Percentiles rank a stretch among this genome's conserved stretches.
phyloP scores from a whole-genome alignment of 1,284 basidiomycete species.

The Austroboletus rostrupii region DNA sequence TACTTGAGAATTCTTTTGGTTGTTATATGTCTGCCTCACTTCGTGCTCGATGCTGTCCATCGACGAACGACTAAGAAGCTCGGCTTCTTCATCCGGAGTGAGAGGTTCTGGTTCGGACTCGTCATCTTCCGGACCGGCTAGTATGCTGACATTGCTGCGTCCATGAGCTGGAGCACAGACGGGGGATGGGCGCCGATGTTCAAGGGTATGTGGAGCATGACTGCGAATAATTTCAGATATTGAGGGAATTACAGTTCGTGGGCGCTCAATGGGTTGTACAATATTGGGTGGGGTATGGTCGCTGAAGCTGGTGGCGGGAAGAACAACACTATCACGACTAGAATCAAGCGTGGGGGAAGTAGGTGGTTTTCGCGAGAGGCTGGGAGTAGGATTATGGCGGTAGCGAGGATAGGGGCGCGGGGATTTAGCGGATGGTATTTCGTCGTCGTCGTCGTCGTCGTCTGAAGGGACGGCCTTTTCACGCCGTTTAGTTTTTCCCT shows the following conservation, averaged over 20 bases:
- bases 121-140: slow-evolving; percentile 41
- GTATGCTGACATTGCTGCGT: slow-evolving; percentile 43
- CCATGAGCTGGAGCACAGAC: slow-evolving; percentile 45
- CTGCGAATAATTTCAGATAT: slow-evolving; percentile 81
- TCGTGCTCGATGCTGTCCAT: slow-evolving; percentile 82
- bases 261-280: slow-evolving; percentile 23
- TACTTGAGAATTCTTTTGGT: slow-evolving; percentile 47
- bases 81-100: slow-evolving; percentile 53
- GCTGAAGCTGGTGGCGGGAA: slow-evolving; percentile 12
- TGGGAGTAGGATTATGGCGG: slow-evolving; percentile 33
- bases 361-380: slow-evolving; percentile 37
- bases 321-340: slow-evolving; percentile 10
- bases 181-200: slow-evolving; percentile 41
- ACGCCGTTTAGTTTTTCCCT: slow-evolving; percentile 44
- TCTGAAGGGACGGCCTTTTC: slow-evolving; percentile 38
- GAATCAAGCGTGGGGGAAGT: slow-evolving; percentile 35
- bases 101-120: slow-evolving; percentile 47
- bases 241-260: slow-evolving; percentile 56
- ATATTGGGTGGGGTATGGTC: slow-evolving; percentile 13
- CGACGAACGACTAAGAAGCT: slow-evolving; percentile 69
- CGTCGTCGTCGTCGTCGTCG: slow-evolving; percentile 43
- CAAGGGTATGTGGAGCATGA: slow-evolving; percentile 57
- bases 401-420: slow-evolving; percentile 36
- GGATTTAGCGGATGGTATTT: slow-evolving; percentile 23
- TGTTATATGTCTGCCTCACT: slow-evolving; percentile 62